Base-by-base conservation (phyloP, 495 filamentous ascomycete species). In the Astrocystis sublimbata region DNA sequence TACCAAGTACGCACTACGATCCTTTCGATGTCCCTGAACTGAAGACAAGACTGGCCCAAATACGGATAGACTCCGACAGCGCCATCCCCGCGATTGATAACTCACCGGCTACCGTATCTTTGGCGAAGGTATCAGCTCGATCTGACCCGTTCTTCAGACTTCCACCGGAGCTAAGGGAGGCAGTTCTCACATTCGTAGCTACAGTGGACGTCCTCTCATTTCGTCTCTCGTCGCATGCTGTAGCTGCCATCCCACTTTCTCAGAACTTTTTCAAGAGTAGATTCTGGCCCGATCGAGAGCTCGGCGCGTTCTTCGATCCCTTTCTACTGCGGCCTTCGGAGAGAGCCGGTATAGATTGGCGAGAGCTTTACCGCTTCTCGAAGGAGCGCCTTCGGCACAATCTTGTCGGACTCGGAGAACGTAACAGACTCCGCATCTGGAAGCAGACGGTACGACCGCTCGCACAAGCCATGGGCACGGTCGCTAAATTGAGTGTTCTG, bases 21-120 rank as follows among this genome's bases (percentile, higher is more conserved):
- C 61, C 61, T 43, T 43, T 63, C 17, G 26, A 63, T 1, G 54
- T 58, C 10, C 61, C 61, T n/a, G 61, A 63, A 46, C 36, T 63
- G 35, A 28, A 33, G 10, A 31, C 28, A 31, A 30, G 35, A 8
- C 17, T 60, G 12, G 35, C 58, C 52, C 31, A 30, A 51, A 40
- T 17, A 26, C 33, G 58, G 8, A 51, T 42, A 4, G 23, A 40
- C 13, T 21, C 46, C 23, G 46, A 38, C 4, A 36, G n/a, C 6
- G 1, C n/a, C 40, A 24, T n/a, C 8, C 17, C 33, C 9, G 21
- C 4, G 23, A 24, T 41, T 40, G 31, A 28, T 41, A 2, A 41
- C 10, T n/a, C 21, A 17, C 42, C 3, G 24, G 6, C 23, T 40
- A 21, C 42, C 42, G 24, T 28, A 15, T 2, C 7, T 9, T 38